Evolutionary conservation across 495 filamentous ascomycete genomes (phyloP).

Genomic region (Aspergillus hancockii): DNA sequence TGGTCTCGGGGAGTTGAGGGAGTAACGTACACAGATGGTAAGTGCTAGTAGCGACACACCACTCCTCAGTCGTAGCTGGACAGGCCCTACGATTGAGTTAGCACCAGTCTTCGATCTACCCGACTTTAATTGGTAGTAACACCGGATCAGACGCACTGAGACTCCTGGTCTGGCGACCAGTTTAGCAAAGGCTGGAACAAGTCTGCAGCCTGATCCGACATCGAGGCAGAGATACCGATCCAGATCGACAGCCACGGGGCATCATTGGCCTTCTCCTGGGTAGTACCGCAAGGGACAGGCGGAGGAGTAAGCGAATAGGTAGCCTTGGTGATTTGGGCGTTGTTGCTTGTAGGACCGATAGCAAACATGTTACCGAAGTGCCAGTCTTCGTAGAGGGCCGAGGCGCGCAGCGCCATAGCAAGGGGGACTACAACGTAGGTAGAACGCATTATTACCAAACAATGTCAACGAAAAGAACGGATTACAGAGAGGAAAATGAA

Average conservation of each 20-base stretch:
- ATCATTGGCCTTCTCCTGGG: slow-evolving; percentile 1
- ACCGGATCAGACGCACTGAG: slow-evolving; percentile 3
- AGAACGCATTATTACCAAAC: background rate
- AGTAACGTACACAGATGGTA: slow-evolving; percentile 13
- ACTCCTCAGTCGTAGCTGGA: slow-evolving; percentile 12
- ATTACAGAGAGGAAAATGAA: background rate
- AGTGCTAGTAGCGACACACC: slow-evolving; percentile 20
- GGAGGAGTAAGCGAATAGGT: slow-evolving; percentile 16
- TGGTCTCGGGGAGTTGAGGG: background rate
- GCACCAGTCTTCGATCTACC: background rate
- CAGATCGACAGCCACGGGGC: slow-evolving; percentile 16
- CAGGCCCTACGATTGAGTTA: slow-evolving; percentile 9
- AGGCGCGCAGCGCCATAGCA: slow-evolving; percentile 13
- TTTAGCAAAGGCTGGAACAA: slow-evolving; percentile 20
- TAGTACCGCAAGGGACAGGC: slow-evolving; percentile 5
- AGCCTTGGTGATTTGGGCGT: slow-evolving; percentile 17
- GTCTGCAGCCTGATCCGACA: slow-evolving; percentile 6
- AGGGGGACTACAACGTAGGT: background rate
- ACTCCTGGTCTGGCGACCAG: slow-evolving; percentile 19
- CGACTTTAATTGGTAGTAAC: background rate
- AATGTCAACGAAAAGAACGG: background rate
- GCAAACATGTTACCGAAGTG: slow-evolving; percentile 16
- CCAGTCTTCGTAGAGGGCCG: slow-evolving; percentile 16
- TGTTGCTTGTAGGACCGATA: slow-evolving; percentile 12
- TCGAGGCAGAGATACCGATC: slow-evolving; percentile 9